These are phyloP conservation scores for Ochetophila trinervis DNA, from an alignment of 306 rosid genomes.

Conservation along the genomic window DNA sequence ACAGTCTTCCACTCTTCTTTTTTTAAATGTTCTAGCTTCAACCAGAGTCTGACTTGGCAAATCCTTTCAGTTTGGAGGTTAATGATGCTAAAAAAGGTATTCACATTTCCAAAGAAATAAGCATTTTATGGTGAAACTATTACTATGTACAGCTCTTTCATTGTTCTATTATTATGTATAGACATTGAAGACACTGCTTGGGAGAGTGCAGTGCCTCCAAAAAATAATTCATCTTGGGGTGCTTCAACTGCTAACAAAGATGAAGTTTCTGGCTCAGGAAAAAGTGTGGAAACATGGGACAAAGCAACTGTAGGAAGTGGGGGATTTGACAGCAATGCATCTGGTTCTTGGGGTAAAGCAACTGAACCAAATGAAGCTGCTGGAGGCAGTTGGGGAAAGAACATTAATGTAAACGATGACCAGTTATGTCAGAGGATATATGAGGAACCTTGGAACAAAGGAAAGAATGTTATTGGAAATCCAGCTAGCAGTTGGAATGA, in stretches of 20 bases:
- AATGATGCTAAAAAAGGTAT: constrained; percentile 37
- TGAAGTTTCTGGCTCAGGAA: constrained; percentile 59
- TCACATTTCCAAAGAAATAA: constrained; percentile 1
- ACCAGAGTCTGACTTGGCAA: constrained; percentile 43
- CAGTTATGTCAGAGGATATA: constrained; percentile 8
- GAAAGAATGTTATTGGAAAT: constrained; percentile 17
- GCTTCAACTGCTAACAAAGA: constrained; percentile 38
- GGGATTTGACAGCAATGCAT: constrained; percentile 22
- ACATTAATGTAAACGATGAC: constrained; percentile 2
- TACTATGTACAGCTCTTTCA: constrained; percentile 15
- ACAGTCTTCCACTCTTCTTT: background rate
- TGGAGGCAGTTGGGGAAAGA: constrained; percentile 26
- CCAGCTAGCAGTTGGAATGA: constrained; percentile 25
- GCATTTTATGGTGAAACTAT: background rate
- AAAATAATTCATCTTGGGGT: constrained; percentile 64
- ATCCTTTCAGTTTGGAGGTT: constrained; percentile 42
- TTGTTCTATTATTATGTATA: constrained; percentile 26
- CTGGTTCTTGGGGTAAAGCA: constrained; percentile 35
- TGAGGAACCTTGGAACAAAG: constrained; percentile 28
- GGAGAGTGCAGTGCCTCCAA: constrained; percentile 52
- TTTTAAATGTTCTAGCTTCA: constrained; percentile 34
- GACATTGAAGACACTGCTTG: constrained; percentile 58
- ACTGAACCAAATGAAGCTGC: constrained; percentile 18
- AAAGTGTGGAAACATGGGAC: constrained; percentile 34
- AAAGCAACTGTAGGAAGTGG: constrained; percentile 34